phyloP scores from a whole-genome alignment of 345 rosid species.

The Fremontodendron californicum region DNA sequence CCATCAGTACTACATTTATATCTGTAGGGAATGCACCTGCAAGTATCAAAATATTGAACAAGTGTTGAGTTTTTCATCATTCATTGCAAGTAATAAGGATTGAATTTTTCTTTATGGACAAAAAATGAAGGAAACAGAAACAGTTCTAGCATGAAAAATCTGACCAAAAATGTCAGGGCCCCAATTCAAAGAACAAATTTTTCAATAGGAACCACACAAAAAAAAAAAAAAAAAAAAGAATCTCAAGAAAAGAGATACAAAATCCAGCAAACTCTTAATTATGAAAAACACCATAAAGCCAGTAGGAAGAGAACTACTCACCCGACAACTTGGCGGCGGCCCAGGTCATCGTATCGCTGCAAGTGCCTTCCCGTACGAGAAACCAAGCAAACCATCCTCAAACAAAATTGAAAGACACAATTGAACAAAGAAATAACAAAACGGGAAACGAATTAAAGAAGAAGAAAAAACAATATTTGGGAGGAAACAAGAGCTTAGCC shows the following conservation, averaged over 20 bases:
- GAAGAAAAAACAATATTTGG: neutral
- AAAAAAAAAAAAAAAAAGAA: too few species aligned
- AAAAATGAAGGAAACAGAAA: neutral
- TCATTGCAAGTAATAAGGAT: neutral
- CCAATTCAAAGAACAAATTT: neutral
- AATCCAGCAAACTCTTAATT: neutral
- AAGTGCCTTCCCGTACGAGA: slow-evolving; percentile 69
- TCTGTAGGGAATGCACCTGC: slow-evolving; percentile 81
- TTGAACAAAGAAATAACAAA: neutral
- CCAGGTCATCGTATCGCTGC: slow-evolving; percentile 61
- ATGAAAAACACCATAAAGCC: neutral
- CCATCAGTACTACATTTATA: slow-evolving; percentile 35
- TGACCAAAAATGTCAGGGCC: neutral
- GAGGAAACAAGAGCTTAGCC: neutral
- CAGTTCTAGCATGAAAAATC: neutral
- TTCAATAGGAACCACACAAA: neutral
- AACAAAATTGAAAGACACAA: neutral
- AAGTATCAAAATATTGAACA: neutral
- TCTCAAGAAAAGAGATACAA: neutral
- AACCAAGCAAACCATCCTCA: slow-evolving; percentile 47
- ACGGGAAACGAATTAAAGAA: neutral
- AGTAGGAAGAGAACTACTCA: slow-evolving; percentile 15
- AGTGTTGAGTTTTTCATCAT: neutral
- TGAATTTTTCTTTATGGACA: too few species aligned
- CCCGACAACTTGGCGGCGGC: slow-evolving; percentile 92